These are phyloP conservation scores for Cyclotella baltica DNA, from an alignment of 108 stramenopile genomes.

Conservation along the genomic window DNA sequence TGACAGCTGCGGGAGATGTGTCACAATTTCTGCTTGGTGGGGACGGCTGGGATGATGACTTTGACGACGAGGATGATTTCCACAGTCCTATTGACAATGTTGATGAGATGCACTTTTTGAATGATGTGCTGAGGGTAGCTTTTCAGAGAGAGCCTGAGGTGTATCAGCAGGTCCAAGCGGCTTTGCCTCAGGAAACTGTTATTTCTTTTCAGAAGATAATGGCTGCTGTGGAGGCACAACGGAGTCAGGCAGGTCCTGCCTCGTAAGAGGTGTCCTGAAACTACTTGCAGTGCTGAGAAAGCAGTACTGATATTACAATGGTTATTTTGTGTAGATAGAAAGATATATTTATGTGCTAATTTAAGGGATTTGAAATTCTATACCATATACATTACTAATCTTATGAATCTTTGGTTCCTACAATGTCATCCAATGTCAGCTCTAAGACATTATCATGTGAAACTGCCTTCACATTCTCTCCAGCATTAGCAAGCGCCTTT, in stretches of 20 bases:
- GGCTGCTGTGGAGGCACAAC: slow-evolving; percentile 66
- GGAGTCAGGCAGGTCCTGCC: slow-evolving; percentile 21
- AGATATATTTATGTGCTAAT: background rate
- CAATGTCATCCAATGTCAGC: slow-evolving; percentile 76
- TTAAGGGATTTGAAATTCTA: background rate
- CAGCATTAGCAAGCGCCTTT: slow-evolving; percentile 58
- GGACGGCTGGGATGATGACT: slow-evolving; percentile 85
- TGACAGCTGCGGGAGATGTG: slow-evolving; percentile 78
- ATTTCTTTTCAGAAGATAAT: slow-evolving; percentile 69
- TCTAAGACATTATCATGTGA: slow-evolving; percentile 80
- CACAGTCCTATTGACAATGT: slow-evolving; percentile 81
- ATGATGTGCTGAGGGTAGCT: slow-evolving; percentile 76
- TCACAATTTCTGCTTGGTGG: slow-evolving; percentile 79
- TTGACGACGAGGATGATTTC: slow-evolving; percentile 90
- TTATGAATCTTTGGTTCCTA: slow-evolving; percentile 45
- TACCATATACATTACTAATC: background rate
- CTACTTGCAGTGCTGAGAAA: background rate
- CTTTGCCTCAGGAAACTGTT: slow-evolving; percentile 74
- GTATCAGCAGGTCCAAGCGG: slow-evolving; percentile 84
- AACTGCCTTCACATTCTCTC: slow-evolving; percentile 71
- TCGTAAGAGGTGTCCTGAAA: background rate
- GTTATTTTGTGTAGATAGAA: background rate
- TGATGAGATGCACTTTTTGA: slow-evolving; percentile 76
- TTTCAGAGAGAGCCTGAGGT: slow-evolving; percentile 83
- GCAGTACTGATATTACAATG: background rate